These are phyloP conservation scores for Saposhnikovia divaricata DNA, from an alignment of 129 eudicot species.

Conservation along the genomic window DNA sequence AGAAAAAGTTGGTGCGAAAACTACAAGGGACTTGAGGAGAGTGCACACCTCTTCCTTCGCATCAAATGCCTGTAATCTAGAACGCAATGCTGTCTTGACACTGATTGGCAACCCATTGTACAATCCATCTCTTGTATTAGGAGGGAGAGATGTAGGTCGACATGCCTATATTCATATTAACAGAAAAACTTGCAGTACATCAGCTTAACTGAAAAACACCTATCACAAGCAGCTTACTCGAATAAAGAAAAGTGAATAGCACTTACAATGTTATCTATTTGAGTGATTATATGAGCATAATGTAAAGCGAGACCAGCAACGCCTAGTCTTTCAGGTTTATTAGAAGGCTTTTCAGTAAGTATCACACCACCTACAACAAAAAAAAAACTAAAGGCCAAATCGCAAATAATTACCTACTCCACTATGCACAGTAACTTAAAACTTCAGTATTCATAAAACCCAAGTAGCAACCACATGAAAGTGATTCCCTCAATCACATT, in stretches of 20 bases:
- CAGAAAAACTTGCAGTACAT: background rate
- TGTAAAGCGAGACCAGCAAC: conserved; percentile 93
- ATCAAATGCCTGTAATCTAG: conserved; percentile 42
- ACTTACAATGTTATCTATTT: conserved; percentile 90
- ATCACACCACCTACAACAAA: background rate
- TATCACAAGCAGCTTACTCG: background rate
- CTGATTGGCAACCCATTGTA: conserved; percentile 68
- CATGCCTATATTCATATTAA: conserved; percentile 47
- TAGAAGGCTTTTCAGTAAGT: conserved; percentile 25
- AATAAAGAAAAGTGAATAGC: background rate
- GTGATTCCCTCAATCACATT: background rate
- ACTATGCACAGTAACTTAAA: background rate
- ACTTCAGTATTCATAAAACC: background rate
- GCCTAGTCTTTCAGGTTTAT: conserved; percentile 65
- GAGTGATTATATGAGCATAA: conserved; percentile 88
- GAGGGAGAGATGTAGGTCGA: conserved; percentile 76
- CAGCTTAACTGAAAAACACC: conserved; percentile 3
- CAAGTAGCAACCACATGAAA: background rate
- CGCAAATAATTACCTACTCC: background rate
- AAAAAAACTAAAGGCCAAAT: background rate
- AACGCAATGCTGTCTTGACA: conserved; percentile 62
- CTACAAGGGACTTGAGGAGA: conserved; percentile 2
- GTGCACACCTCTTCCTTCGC: conserved; percentile 54
- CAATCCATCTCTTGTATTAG: conserved; percentile 66
- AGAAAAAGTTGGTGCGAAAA: background rate